These are phyloP conservation scores for Aspergillus tubingensis DNA, from an alignment of 2,329 filamentous ascomycete species.

Conservation along the genomic window DNA sequence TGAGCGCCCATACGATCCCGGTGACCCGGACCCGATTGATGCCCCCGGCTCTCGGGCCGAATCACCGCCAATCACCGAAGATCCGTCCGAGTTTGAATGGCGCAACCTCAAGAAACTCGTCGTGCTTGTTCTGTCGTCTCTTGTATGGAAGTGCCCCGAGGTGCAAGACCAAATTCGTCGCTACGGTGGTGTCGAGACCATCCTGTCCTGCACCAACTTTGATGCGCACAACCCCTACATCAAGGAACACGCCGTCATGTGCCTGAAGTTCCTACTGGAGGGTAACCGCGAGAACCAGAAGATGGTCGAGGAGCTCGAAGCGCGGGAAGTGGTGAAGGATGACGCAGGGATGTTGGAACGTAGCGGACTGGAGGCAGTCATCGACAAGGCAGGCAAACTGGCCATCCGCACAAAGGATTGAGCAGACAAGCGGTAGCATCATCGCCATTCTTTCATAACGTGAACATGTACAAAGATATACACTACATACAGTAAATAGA, in stretches of 20 bases:
- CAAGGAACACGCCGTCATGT: slow-evolving; percentile 85
- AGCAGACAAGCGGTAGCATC: slow-evolving; percentile 1
- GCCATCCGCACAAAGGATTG: slow-evolving; percentile 41
- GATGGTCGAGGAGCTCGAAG: slow-evolving; percentile 53
- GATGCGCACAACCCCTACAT: slow-evolving; percentile 94
- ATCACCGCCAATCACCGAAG: slow-evolving; percentile 57
- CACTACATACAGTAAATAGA: neutral
- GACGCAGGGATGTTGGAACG: slow-evolving; percentile 44
- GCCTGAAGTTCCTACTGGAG: slow-evolving; percentile 71
- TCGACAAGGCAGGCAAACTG: slow-evolving; percentile 47
- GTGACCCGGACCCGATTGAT: slow-evolving; percentile 45
- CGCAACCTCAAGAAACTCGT: slow-evolving; percentile 90
- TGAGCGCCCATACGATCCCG: slow-evolving; percentile 66
- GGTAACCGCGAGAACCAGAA: slow-evolving; percentile 55
- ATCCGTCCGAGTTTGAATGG: slow-evolving; percentile 69
- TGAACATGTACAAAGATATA: neutral
- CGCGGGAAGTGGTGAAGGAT: slow-evolving; percentile 45
- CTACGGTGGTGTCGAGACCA: slow-evolving; percentile 80
- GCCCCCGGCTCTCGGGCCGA: slow-evolving; percentile 47
- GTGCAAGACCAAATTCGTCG: slow-evolving; percentile 87
- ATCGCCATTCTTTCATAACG: neutral
- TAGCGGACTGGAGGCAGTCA: slow-evolving; percentile 46
- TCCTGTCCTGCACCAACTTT: slow-evolving; percentile 86
- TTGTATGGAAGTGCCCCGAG: slow-evolving; percentile 81
- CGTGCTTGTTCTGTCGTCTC: slow-evolving; percentile 82